These are phyloP conservation scores for Hirschioporus abietinus DNA, from an alignment of 768 basidiomycete genomes.

Conservation along the genomic window DNA sequence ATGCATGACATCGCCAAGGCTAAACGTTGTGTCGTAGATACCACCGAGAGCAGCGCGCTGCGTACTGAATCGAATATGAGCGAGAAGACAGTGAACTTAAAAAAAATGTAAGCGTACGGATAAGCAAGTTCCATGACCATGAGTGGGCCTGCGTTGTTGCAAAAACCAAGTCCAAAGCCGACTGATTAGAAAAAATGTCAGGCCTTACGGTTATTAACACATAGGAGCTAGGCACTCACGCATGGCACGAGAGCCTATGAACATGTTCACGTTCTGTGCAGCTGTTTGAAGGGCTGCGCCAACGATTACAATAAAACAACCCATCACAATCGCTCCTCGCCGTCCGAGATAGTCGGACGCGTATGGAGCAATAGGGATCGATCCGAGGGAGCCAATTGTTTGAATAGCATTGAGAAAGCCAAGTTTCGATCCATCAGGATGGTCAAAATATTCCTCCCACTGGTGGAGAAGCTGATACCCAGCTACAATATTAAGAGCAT, in stretches of 20 bases:
- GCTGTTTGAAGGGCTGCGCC: slow-evolving; percentile 10
- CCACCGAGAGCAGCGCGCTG: neutral
- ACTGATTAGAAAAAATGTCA: slow-evolving; percentile 6
- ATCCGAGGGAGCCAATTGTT: slow-evolving; percentile 14
- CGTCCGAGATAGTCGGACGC: slow-evolving; percentile 14
- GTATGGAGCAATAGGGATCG: slow-evolving; percentile 16
- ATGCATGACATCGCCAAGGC: slow-evolving; percentile 10
- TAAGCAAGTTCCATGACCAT: slow-evolving; percentile 3
- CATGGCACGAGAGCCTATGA: slow-evolving; percentile 6
- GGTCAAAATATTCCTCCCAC: slow-evolving; percentile 9
- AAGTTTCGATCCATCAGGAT: neutral
- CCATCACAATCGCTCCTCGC: slow-evolving; percentile 12
- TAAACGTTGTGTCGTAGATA: neutral
- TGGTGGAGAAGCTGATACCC: slow-evolving; percentile 16
- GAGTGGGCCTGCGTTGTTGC: slow-evolving; percentile 9
- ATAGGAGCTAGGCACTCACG: neutral
- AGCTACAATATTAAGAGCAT: slow-evolving; percentile 1
- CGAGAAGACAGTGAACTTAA: no score
- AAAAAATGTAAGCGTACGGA: slow-evolving; percentile 3
- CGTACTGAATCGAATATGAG: neutral
- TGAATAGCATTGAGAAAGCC: slow-evolving; percentile 1
- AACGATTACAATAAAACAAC: slow-evolving; percentile 8
- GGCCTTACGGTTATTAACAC: neutral
- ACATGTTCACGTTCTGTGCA: slow-evolving; percentile 9
- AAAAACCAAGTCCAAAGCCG: slow-evolving; percentile 17